Conservation (phyloP, 768 basidiomycete species). For the Russula olivacea region DNA sequence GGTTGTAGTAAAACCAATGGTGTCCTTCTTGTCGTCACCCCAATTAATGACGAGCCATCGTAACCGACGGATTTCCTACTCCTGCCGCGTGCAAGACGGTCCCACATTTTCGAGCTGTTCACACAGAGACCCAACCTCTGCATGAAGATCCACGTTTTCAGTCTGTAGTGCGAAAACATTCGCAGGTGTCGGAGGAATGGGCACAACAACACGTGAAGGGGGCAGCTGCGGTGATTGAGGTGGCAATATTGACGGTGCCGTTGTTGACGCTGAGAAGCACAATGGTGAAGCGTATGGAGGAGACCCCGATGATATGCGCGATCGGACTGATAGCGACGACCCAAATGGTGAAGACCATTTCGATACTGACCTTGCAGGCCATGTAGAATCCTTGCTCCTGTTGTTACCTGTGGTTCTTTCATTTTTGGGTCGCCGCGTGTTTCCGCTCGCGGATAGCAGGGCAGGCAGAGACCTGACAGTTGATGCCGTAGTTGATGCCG, state of each 20-base stretch:
- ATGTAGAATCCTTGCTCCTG: conserved; percentile 14
- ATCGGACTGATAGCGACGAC: conserved; percentile 14
- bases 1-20: conserved; percentile 4
- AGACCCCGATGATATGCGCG: conserved; percentile 4
- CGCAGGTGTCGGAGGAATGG: conserved; percentile 11
- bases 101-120: conserved; percentile 50
- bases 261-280: conserved; percentile 21
- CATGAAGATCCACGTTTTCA: conserved; percentile 24
- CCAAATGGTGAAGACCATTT: conserved; percentile 19
- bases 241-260: background rate
- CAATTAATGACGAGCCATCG: conserved; percentile 55
- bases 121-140: conserved; percentile 46
- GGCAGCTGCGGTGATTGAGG: background rate
- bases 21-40: conserved; percentile 20
- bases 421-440: conserved; percentile 7
- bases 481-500: conserved; percentile 1
- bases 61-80: conserved; percentile 62
- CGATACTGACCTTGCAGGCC: conserved; percentile 14
- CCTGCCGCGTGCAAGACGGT: conserved; percentile 52
- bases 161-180: conserved; percentile 20
- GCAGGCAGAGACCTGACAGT: conserved; percentile 5
- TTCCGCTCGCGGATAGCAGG: background rate
- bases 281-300: conserved; percentile 20
- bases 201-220: conserved; percentile 13
- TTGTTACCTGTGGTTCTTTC: background rate